Evolutionary conservation across 2,329 filamentous ascomycete species (phyloP).

Genomic region (Massarina eburnea): DNA sequence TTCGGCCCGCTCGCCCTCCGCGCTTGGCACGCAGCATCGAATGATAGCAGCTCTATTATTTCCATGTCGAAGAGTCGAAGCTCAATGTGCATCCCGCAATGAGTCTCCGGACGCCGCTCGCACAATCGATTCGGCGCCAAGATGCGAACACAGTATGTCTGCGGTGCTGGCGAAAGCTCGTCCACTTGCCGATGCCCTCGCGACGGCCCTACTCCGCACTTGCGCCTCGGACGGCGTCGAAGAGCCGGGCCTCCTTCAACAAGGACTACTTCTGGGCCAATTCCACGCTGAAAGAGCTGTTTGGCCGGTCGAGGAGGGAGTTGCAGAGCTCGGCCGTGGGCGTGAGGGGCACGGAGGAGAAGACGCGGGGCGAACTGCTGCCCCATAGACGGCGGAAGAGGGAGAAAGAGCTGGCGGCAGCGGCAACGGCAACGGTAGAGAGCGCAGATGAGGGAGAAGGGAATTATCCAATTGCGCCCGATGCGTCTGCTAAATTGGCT

Average conservation of each 20-base stretch:
- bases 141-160: conserved; percentile 35
- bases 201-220: conserved; percentile 33
- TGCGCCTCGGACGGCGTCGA: conserved; percentile 31
- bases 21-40: conserved; percentile 5
- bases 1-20: not conserved
- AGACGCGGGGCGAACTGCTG: conserved; percentile 28
- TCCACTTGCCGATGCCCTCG: conserved; percentile 18
- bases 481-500: conserved; percentile 64
- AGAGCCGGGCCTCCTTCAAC: conserved; percentile 34
- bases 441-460: conserved; percentile 18
- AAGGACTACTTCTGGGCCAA: conserved; percentile 46
- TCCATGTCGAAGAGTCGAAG: conserved; percentile 7
- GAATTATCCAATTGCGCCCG: conserved; percentile 50
- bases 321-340: conserved; percentile 9
- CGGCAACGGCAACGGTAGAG: conserved; percentile 24
- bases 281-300: conserved; percentile 32
- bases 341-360: conserved; percentile 3
- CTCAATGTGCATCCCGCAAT: conserved; percentile 33
- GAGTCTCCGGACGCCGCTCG: conserved; percentile 38
- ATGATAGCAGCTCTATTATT: not conserved
- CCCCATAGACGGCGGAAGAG: conserved; percentile 40
- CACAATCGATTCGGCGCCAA: conserved; percentile 29
- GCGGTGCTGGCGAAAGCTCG: conserved; percentile 37
- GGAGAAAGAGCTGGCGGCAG: conserved; percentile 23
- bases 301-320: conserved; percentile 27